Evolutionary conservation across 768 basidiomycete genomes (phyloP).

Genomic region (Podaxis sp.): DNA sequence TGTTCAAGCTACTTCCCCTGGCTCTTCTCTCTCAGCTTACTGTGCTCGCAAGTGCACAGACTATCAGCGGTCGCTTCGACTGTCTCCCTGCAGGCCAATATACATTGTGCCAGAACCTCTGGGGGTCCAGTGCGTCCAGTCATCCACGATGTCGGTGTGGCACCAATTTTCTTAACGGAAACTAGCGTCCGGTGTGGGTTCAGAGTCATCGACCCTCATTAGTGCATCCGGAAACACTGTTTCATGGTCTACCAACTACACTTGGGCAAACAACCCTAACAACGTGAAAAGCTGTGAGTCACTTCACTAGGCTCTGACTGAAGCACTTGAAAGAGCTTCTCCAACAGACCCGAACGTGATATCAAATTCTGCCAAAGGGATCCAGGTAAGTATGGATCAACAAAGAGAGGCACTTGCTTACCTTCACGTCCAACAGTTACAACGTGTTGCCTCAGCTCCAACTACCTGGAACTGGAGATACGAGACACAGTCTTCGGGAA

Average conservation of each 20-base stretch:
- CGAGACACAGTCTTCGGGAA: conserved; percentile 37
- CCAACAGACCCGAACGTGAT: conserved; percentile 48
- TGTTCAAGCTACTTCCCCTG: background rate
- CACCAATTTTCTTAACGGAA: conserved; percentile 18
- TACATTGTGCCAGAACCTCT: conserved; percentile 58
- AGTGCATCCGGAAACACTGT: conserved; percentile 38
- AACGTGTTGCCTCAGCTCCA: conserved; percentile 42
- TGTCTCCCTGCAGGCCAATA: conserved; percentile 33
- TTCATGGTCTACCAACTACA: conserved; percentile 54
- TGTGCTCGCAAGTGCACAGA: conserved; percentile 3
- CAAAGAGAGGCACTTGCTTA: background rate
- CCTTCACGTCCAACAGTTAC: conserved; percentile 29
- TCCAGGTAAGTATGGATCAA: conserved; percentile 33
- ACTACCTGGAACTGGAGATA: conserved; percentile 56
- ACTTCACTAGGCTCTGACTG: background rate
- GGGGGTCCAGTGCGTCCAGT: conserved; percentile 39
- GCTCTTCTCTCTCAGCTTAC: conserved; percentile 1
- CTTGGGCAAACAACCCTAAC: conserved; percentile 50
- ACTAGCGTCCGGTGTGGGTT: conserved; percentile 41
- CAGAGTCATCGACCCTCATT: conserved; percentile 47
- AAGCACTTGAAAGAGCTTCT: background rate
- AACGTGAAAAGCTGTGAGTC: conserved; percentile 56
- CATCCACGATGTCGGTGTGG: conserved; percentile 14
- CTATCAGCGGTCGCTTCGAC: conserved; percentile 11
- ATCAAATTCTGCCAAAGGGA: conserved; percentile 47